These are phyloP conservation scores for Chaetomium strumarium DNA, from an alignment of 2,329 filamentous ascomycete species.

Conservation along the genomic window DNA sequence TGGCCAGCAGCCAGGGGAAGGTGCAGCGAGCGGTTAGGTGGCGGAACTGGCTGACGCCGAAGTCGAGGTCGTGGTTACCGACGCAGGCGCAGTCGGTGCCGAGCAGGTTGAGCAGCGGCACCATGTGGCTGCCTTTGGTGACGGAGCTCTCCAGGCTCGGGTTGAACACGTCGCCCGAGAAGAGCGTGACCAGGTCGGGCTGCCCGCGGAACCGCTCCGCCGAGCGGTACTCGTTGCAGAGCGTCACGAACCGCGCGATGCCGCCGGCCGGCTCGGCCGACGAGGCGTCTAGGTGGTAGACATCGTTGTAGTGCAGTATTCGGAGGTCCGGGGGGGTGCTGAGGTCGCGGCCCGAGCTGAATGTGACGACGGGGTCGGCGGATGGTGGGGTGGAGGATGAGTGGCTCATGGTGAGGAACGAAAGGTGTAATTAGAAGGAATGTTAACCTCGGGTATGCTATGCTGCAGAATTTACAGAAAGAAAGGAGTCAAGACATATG, in stretches of 20 bases:
- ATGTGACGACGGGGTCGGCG: constrained; percentile 30
- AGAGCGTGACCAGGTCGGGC: constrained; percentile 66
- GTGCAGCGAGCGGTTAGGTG: constrained; percentile 67
- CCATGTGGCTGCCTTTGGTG: constrained; percentile 87
- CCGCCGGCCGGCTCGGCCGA: constrained; percentile 82
- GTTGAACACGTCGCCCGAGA: constrained; percentile 91
- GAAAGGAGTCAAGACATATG: too few species aligned
- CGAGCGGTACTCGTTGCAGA: constrained; percentile 68
- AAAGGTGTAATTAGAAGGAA: too few species aligned
- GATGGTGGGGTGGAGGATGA: constrained; percentile 10
- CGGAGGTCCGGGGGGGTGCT: constrained; percentile 59
- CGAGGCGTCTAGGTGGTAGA: constrained; percentile 75
- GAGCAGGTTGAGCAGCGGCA: constrained; percentile 72
- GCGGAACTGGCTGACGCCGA: constrained; percentile 75
- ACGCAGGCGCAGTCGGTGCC: constrained; percentile 76
- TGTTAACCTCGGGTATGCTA: too few species aligned
- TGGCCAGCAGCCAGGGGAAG: constrained; percentile 87
- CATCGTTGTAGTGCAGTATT: constrained; percentile 88
- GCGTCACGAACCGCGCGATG: constrained; percentile 70
- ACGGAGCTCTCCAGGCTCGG: constrained; percentile 83
- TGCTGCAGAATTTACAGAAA: too few species aligned
- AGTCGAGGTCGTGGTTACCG: constrained; percentile 90
- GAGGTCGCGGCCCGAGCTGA: constrained; percentile 26
- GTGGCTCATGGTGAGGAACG: constrained; percentile 13
- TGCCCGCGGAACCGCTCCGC: constrained; percentile 56